Conservation (phyloP, 768 basidiomycete species). For the Tulasnella sp. region DNA sequence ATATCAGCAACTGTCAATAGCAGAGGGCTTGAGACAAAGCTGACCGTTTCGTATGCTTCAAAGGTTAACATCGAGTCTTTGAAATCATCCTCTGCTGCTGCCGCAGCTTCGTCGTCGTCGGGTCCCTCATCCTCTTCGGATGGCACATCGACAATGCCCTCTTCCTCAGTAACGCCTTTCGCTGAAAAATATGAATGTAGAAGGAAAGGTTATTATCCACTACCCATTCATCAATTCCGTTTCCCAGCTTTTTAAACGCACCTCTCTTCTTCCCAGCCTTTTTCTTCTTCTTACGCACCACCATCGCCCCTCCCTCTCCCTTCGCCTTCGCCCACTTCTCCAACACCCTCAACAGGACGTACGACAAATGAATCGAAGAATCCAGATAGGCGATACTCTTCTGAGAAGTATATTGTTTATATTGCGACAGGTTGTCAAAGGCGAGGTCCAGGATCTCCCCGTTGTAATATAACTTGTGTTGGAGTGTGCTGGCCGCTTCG, state of each 20-base stretch:
- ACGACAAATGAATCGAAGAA: slow-evolving; percentile 72
- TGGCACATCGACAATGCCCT: slow-evolving; percentile 57
- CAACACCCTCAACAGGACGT: slow-evolving; percentile 78
- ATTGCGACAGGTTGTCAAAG: slow-evolving; percentile 61
- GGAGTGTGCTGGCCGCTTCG: slow-evolving; percentile 71
- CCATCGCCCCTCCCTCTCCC: slow-evolving; percentile 63
- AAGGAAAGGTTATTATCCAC: too few species aligned
- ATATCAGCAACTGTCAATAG: neutral
- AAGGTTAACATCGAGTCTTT: slow-evolving; percentile 87
- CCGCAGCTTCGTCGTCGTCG: slow-evolving; percentile 46
- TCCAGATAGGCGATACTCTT: slow-evolving; percentile 68
- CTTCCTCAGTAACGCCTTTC: slow-evolving; percentile 28
- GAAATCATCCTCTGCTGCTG: slow-evolving; percentile 50
- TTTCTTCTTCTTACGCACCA: slow-evolving; percentile 47
- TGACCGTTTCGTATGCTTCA: slow-evolving; percentile 79
- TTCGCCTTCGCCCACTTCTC: slow-evolving; percentile 76
- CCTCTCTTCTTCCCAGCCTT: slow-evolving; percentile 29
- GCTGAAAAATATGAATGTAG: too few species aligned
- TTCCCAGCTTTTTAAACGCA: neutral
- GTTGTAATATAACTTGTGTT: slow-evolving; percentile 89
- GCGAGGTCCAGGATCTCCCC: slow-evolving; percentile 88
- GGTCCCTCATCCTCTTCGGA: slow-evolving; percentile 33
- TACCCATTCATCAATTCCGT: neutral
- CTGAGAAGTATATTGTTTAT: slow-evolving; percentile 41
- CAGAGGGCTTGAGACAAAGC: slow-evolving; percentile 22